Evolutionary conservation across 371 early-diverging fungal species (phyloP), one percentile per base, ranked within the genome.

Genomic region (Massospora cicadina): DNA sequence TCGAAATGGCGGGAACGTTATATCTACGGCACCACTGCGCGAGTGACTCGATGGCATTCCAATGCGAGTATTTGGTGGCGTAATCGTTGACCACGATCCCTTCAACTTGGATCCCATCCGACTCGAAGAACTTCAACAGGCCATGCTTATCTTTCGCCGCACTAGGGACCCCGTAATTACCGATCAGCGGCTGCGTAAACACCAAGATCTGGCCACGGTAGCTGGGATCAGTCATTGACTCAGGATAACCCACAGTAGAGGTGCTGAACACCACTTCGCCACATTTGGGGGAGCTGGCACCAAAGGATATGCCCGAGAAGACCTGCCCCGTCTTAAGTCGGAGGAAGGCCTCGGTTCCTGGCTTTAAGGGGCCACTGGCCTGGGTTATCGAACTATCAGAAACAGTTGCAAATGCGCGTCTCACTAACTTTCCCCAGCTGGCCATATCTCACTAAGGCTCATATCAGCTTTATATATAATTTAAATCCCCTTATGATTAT

Each of bases 221-320:
- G 7, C 86, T 86, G 1, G 91, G 91, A 68, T 90, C 91, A 58
- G 90, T 90, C 86, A 90, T 84, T 24, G 86, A 85, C 70, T 90
- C 90, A 13, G 90, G 87, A 75, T 90, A 90, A 26, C 95, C 95
- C 12, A 93, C 95, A n/a, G 93, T 73, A 12, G 90, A 88, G 1
- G 95, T 93, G 56, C 92, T 91, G 69, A 95, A 95, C 3, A 89
- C 89, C 1, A 85, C 83, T 72, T 89, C 89, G 69, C 89, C 89
- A 65, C 77, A 76, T 1, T 72, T 59, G 10, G 78, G 70, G 2
- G 68, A 65, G 2, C 75, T 66, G 0, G 90, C 89, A 58, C 90
- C 90, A 67, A 88, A 90, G 10, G 87, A 88, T 2, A 77, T 77
- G 65, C 90, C 90, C 7, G 77, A 71, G 65, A 87, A 90, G 61